phyloP scores from a whole-genome alignment of 2,329 filamentous ascomycete species.

The Dothideomycetes sp. region DNA sequence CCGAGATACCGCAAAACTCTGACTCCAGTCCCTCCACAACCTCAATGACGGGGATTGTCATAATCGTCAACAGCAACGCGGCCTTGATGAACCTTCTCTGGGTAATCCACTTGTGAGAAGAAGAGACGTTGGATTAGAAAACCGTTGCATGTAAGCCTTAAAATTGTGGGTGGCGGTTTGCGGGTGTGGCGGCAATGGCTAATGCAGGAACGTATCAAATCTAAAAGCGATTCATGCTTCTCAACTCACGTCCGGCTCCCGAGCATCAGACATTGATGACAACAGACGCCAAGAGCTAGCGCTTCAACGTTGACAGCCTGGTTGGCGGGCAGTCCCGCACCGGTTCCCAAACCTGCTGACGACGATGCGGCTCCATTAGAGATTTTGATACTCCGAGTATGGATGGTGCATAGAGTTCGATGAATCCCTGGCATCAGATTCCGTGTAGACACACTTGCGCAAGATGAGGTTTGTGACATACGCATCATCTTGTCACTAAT shows the following conservation, averaged over 20 bases:
- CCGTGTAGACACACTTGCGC: too few species aligned
- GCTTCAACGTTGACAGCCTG: conserved; percentile 2
- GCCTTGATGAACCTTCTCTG: too few species aligned
- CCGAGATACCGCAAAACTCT: too few species aligned
- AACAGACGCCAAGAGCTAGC: conserved; percentile 2
- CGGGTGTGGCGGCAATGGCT: conserved; percentile 10
- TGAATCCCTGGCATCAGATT: too few species aligned
- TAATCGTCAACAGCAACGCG: conserved; percentile 1
- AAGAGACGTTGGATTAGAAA: conserved; percentile 11
- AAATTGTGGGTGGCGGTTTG: conserved; percentile 8
- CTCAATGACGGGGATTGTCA: too few species aligned
- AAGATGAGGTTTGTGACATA: too few species aligned
- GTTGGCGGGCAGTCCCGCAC: conserved; percentile 9
- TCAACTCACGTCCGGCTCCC: conserved; percentile 1
- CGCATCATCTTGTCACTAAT: too few species aligned
- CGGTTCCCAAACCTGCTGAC: conserved; percentile 10
- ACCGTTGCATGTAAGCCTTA: too few species aligned
- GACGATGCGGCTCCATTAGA: conserved; percentile 4
- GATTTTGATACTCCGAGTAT: not conserved
- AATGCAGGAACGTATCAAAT: conserved; percentile 10
- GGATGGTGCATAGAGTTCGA: too few species aligned
- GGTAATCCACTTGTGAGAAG: not conserved
- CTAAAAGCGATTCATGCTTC: not conserved
- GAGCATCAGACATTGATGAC: conserved; percentile 5
- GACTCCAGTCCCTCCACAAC: too few species aligned